These are phyloP conservation scores for Suillus subalutaceus DNA, from an alignment of 768 basidiomycete genomes.

Conservation along the genomic window DNA sequence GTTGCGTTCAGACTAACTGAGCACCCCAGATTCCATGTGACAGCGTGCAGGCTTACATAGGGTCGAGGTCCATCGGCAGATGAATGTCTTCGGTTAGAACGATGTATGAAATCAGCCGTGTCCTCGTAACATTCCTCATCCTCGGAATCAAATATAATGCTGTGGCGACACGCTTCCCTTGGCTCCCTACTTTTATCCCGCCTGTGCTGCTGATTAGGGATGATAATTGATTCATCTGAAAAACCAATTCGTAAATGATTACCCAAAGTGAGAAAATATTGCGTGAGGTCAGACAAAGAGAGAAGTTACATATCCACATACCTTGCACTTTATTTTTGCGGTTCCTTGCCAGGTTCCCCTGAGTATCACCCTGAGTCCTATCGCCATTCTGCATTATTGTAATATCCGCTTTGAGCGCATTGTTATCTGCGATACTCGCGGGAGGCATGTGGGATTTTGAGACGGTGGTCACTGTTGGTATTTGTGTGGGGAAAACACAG, in stretches of 20 bases:
- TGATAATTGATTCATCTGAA: background rate
- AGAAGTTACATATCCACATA: background rate
- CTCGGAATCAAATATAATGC: constrained; percentile 15
- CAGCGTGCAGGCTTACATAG: constrained; percentile 1
- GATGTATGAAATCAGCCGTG: background rate
- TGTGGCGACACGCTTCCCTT: constrained; percentile 5
- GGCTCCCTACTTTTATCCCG: background rate
- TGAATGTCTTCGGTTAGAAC: background rate
- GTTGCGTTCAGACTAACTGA: constrained; percentile 4
- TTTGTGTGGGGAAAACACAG: background rate
- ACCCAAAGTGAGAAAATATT: background rate
- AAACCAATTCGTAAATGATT: background rate
- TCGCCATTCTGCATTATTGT: background rate
- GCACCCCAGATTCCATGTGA: background rate
- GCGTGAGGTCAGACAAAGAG: background rate
- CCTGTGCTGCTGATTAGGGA: background rate
- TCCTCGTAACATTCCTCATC: constrained; percentile 21
- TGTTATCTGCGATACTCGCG: background rate
- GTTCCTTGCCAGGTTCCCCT: background rate
- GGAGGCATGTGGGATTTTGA: constrained; percentile 1
- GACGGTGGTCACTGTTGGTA: background rate
- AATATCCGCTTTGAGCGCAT: constrained; percentile 3
- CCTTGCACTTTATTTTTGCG: background rate
- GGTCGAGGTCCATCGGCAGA: background rate
- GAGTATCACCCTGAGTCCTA: constrained; percentile 2